Conservation (phyloP, 1,284 basidiomycete species). For the Pisolithus thermaeus region DNA sequence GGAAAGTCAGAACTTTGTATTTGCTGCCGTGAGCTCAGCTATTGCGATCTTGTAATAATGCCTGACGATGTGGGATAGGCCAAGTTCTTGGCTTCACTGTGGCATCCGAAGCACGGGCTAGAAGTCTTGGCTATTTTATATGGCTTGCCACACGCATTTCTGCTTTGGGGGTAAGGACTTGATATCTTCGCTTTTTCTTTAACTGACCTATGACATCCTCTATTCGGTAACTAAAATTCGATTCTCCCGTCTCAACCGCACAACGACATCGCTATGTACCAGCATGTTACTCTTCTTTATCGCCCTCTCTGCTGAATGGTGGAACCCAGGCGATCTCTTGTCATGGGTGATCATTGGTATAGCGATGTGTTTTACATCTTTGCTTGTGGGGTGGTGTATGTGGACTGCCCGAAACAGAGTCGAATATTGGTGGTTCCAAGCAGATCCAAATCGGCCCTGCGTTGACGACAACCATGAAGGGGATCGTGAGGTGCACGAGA, state of each 20-base stretch:
- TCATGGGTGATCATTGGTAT: slow-evolving; percentile 7
- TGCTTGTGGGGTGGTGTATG: slow-evolving; percentile 19
- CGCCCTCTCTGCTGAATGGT: slow-evolving; percentile 27
- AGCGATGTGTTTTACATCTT: slow-evolving; percentile 1
- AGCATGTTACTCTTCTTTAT: slow-evolving; percentile 27
- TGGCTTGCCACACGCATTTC: slow-evolving; percentile 32
- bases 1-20: slow-evolving; percentile 22
- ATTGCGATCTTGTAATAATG: not conserved
- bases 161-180: slow-evolving; percentile 36
- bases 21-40: slow-evolving; percentile 22
- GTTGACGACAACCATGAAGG: not conserved
- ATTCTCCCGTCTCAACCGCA: not conserved
- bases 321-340: not conserved
- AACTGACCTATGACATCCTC: not conserved
- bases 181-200: not conserved
- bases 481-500: no score
- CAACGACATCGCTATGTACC: not conserved
- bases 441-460: slow-evolving; percentile 11
- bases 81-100: slow-evolving; percentile 20
- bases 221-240: not conserved
- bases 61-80: slow-evolving; percentile 14
- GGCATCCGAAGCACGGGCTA: slow-evolving; percentile 24
- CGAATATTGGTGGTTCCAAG: slow-evolving; percentile 22
- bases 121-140: slow-evolving; percentile 35
- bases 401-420: slow-evolving; percentile 17